Base-by-base conservation (phyloP, 2,329 filamentous ascomycete genomes). In the Biscogniauxia mediterranea region DNA sequence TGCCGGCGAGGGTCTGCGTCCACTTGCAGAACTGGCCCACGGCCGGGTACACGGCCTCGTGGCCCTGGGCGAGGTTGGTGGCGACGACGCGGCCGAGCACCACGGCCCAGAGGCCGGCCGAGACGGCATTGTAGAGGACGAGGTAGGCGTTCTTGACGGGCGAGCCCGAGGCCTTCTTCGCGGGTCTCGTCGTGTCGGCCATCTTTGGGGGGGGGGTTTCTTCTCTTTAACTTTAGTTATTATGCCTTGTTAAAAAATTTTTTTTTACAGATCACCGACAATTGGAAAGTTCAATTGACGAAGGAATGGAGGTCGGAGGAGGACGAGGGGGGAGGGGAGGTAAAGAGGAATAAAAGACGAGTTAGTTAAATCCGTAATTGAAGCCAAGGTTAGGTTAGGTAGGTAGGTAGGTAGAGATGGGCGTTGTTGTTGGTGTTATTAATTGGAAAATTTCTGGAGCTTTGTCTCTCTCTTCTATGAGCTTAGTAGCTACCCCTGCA, bases 121-220 rank as follows among this genome's bases (percentile, higher is more conserved):
- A 96, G 66, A 89, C 73, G 70, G 87, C 83, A 78, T 98, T 98
- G 85, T 98, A 99, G 69, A 88, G 79, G 72, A 93, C 83, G 58
- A 98, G 86, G 79, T 97, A 97, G 72, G 78, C 80, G 59, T 79
- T 83, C 75, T 86, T 88, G 64, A 81, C 70, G 63, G 79, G 78
- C 57, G 78, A 79, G 38, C n/a, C n/a, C n/a, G 78, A 79, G 38
- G 78, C 65, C 54, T 73, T 69, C 63, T 64, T 69, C n/a, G 62
- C 63, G n/a, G 62, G 5, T 52, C 59, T 46, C 26, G 61, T 57
- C 60, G 57, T 61, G 49, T 68, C 66, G 61, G 66, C 66, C 70
- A 70, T 72, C 23, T 38, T 62, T 54, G n/a, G 38, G 23, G n/a
- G 50, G 19, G n/a, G n/a, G 8, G 11, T n/a, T 3, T 51, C 8